phyloP scores from a whole-genome alignment of 306 rosid genomes.

The Parietaria judaica region DNA sequence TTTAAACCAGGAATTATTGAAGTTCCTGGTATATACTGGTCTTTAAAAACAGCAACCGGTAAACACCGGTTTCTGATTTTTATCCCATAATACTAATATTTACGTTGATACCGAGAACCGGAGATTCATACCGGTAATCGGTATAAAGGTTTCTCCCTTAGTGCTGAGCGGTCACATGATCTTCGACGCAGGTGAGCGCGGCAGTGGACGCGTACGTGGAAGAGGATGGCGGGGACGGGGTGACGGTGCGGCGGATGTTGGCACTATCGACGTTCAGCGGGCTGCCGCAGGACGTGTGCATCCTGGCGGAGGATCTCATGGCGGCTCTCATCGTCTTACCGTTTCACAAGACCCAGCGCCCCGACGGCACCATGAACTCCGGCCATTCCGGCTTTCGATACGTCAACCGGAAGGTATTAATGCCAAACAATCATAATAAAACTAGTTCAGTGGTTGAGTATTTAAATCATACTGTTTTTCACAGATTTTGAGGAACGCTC shows the following conservation, averaged over 20 bases:
- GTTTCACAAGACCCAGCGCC: conserved; percentile 55
- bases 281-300: conserved; percentile 58
- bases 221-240: conserved; percentile 34
- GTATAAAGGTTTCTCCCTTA: too few species aligned
- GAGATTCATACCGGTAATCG: too few species aligned
- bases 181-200: conserved; percentile 19
- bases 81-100: too few species aligned
- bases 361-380: conserved; percentile 46
- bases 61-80: too few species aligned
- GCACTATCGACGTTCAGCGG: conserved; percentile 50
- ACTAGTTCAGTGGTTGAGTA: too few species aligned
- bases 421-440: not conserved
- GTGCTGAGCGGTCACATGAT: too few species aligned
- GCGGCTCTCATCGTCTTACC: conserved; percentile 72
- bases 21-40: too few species aligned
- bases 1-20: too few species aligned
- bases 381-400: conserved; percentile 65
- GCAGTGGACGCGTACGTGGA: conserved; percentile 44
- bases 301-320: conserved; percentile 66
- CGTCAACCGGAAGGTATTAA: conserved; percentile 77
- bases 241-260: conserved; percentile 42
- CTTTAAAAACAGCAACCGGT: too few species aligned
- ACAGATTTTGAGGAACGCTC: conserved; percentile 67
- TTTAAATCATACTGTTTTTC: not conserved
- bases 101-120: too few species aligned